phyloP scores from a whole-genome alignment of 2,329 filamentous ascomycete genomes.

The Trichoderma koningiopsis region DNA sequence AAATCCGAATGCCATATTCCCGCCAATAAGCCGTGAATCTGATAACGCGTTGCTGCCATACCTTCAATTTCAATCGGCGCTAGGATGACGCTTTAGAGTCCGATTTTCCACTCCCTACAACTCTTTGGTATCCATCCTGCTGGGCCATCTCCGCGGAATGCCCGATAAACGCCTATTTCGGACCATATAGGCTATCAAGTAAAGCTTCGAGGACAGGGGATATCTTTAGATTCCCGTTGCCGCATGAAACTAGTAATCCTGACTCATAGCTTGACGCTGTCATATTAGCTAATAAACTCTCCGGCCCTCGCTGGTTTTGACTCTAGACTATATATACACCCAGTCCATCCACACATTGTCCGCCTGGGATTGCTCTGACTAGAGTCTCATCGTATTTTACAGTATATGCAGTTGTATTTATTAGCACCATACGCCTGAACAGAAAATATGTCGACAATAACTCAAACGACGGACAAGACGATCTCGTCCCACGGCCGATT shows the following conservation, averaged over 20 bases:
- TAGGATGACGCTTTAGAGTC: not conserved
- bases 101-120: not conserved
- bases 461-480: not conserved
- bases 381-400: not conserved
- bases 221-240: not conserved
- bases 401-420: not conserved
- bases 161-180: not conserved
- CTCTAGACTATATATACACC: slow-evolving; percentile 3
- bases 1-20: not conserved
- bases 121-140: not conserved
- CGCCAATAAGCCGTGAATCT: not conserved
- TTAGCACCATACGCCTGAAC: not conserved
- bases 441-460: not conserved
- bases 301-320: not conserved
- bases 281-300: not conserved
- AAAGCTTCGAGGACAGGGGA: not conserved
- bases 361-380: not conserved
- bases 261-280: not conserved
- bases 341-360: not conserved
- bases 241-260: not conserved
- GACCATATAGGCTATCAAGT: not conserved
- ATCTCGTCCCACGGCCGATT: not conserved
- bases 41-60: not conserved
- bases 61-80: not conserved
- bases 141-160: not conserved